Conservation (phyloP, 2,329 filamentous ascomycete species). For the Dothistroma pini region DNA sequence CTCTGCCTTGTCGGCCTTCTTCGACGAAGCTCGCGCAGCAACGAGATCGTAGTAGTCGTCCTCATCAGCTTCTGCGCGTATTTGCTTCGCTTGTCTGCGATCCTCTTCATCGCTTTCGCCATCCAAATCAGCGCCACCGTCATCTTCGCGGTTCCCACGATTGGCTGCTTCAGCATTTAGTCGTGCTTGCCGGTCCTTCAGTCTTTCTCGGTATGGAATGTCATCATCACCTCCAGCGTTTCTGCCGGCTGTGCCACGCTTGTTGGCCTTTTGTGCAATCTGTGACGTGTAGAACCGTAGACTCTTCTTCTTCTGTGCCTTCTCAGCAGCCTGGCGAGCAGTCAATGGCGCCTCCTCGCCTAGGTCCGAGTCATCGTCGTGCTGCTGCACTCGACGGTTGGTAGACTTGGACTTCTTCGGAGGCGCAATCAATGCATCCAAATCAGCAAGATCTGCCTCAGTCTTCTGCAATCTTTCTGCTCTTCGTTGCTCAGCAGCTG, state of each 20-base stretch:
- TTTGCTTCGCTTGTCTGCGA: constrained; percentile 50
- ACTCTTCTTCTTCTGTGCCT: constrained; percentile 83
- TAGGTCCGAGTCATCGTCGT: constrained; percentile 77
- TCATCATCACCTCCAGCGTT: constrained; percentile 76
- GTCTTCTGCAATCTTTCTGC: constrained; percentile 53
- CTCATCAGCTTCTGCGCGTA: constrained; percentile 50
- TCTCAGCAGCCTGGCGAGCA: constrained; percentile 75
- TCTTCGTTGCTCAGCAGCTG: constrained; percentile 51
- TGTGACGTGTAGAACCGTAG: constrained; percentile 98
- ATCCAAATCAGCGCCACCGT: constrained; percentile 62
- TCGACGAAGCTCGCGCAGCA: constrained; percentile 59
- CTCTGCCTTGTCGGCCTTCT: constrained; percentile 73
- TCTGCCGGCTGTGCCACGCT: constrained; percentile 68
- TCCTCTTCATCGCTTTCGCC: constrained; percentile 67
- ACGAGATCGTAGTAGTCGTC: constrained; percentile 91
- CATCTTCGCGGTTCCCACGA: constrained; percentile 65
- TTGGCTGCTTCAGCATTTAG: constrained; percentile 86
- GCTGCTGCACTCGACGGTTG: constrained; percentile 26
- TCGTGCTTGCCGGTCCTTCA: constrained; percentile 79
- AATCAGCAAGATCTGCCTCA: constrained; percentile 69
- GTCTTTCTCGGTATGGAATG: constrained; percentile 82
- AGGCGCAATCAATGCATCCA: constrained; percentile 60
- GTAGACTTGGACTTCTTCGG: constrained; percentile 15
- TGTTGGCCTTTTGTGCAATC: constrained; percentile 90
- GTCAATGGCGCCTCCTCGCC: constrained; percentile 83